Conservation (phyloP, 805 yeast species). For the Metschnikowia amazonensis region DNA sequence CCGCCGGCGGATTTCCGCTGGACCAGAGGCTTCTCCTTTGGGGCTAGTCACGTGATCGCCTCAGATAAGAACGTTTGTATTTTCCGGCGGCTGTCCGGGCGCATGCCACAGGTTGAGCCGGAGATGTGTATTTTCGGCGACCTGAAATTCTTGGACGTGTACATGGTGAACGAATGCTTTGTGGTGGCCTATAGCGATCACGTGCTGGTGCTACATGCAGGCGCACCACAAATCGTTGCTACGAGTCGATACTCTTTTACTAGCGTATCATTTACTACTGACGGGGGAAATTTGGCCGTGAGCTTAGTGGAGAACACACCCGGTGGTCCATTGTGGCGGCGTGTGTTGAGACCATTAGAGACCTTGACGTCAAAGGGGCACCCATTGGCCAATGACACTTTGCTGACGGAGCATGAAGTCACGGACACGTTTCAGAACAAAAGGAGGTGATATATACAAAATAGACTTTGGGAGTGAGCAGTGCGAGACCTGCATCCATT, state of each 20-base stretch:
- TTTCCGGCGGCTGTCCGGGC: neutral
- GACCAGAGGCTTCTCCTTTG: conserved; percentile 5
- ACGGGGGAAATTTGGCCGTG: conserved; percentile 1
- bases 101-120: neutral
- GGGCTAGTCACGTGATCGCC: conserved; percentile 9
- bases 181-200: conserved; percentile 14
- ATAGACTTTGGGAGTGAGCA: too few species aligned
- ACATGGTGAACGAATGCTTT: neutral
- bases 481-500: too few species aligned
- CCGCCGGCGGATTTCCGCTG: conserved; percentile 8
- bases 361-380: neutral
- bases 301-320: conserved; percentile 12
- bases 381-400: neutral
- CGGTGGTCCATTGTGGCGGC: conserved; percentile 14
- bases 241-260: conserved; percentile 9
- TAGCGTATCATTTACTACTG: neutral
- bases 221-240: conserved; percentile 8
- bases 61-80: conserved; percentile 10
- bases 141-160: conserved; percentile 9
- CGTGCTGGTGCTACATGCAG: conserved; percentile 9
- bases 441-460: neutral
- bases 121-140: conserved; percentile 5
- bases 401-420: neutral
- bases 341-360: neutral
- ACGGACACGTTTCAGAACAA: conserved; percentile 2